Evolutionary conservation across 2,329 filamentous ascomycete genomes (phyloP).

Genomic region (Botrytis hyacinthi): DNA sequence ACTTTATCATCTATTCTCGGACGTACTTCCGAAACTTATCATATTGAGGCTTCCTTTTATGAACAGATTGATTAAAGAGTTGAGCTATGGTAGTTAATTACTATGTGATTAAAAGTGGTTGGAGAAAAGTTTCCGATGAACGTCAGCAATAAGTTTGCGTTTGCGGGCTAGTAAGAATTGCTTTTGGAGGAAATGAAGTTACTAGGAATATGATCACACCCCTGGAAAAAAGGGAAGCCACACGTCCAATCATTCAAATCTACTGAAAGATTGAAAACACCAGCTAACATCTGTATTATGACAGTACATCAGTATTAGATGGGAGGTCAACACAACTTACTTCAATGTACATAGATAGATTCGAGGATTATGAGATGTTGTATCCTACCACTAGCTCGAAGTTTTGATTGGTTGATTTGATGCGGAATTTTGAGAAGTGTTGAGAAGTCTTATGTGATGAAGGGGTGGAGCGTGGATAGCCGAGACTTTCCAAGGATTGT

Average conservation of each 20-base stretch:
- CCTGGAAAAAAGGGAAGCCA: not conserved
- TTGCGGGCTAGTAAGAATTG: not conserved
- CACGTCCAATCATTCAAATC: not conserved
- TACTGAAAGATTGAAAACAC: not conserved
- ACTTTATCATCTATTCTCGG: not conserved
- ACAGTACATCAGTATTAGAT: not conserved
- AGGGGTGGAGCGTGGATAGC: conserved; percentile 4
- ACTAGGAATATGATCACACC: not conserved
- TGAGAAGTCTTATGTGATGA: conserved; percentile 1
- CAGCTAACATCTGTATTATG: not conserved
- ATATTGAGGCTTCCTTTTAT: not conserved
- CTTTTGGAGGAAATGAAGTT: not conserved
- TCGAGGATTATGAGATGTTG: not conserved
- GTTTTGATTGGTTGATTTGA: not conserved
- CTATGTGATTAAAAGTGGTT: not conserved
- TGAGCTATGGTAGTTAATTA: conserved; percentile 8
- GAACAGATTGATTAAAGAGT: not conserved
- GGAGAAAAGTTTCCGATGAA: not conserved
- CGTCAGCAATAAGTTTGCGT: not conserved
- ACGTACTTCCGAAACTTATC: not conserved
- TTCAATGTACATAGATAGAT: not conserved
- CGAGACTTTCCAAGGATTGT: conserved; percentile 4
- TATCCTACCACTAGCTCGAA: no score
- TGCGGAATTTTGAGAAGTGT: not conserved
- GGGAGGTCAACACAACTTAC: not conserved